Conservation (phyloP, 352 stramenopile genomes). For the Phytophthora cryptogea region DNA sequence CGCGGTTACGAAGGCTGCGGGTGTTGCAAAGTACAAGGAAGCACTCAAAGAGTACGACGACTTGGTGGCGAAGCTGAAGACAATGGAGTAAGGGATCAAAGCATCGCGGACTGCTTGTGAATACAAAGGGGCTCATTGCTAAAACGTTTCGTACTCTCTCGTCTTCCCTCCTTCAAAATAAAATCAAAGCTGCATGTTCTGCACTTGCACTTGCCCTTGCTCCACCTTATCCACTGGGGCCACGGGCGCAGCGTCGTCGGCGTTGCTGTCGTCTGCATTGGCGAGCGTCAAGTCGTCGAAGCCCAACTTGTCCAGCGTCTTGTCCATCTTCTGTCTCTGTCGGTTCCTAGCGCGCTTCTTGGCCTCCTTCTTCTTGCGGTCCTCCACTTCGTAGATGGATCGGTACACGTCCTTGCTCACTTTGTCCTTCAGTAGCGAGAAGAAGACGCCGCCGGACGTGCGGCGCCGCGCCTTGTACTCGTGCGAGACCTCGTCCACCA, state of each 20-base stretch:
- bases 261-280: slow-evolving; percentile 1
- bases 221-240: slow-evolving; percentile 20
- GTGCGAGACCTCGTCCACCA: slow-evolving; percentile 40
- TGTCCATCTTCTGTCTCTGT: slow-evolving; percentile 65
- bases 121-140: no score
- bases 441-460: slow-evolving; percentile 73
- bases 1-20: no score
- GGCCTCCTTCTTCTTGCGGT: slow-evolving; percentile 72
- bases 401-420: slow-evolving; percentile 74
- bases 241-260: slow-evolving; percentile 12
- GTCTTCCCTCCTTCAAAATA: slow-evolving; percentile 1
- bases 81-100: no score
- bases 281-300: slow-evolving; percentile 57
- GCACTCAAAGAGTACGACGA: no score
- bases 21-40: no score
- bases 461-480: slow-evolving; percentile 57
- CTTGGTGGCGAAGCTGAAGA: no score
- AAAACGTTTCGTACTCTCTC: no score
- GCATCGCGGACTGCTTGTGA: no score
- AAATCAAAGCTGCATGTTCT: slow-evolving; percentile 36
- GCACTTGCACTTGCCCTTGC: slow-evolving; percentile 44
- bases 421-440: slow-evolving; percentile 65
- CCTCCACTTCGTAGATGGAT: slow-evolving; percentile 77
- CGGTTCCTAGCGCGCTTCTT: slow-evolving; percentile 60
- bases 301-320: slow-evolving; percentile 56